Evolutionary conservation across 1,139 yeast species (phyloP).

Genomic region (Yamadazyma dendronema): DNA sequence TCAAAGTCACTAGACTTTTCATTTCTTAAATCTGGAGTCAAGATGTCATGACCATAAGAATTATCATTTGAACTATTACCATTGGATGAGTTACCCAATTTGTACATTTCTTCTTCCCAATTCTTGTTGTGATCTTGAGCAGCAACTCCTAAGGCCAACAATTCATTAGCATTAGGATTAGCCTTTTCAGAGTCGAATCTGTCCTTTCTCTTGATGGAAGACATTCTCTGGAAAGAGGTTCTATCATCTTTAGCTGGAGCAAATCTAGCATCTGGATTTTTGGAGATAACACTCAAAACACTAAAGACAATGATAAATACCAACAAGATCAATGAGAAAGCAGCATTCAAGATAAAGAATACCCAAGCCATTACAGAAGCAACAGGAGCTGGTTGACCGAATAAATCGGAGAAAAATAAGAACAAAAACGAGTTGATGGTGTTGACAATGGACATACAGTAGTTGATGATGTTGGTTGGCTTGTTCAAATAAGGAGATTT

Average conservation of each 20-base stretch:
- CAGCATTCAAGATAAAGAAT: conserved; percentile 75
- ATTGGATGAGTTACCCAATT: conserved; percentile 39
- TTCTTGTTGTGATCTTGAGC: conserved; percentile 69
- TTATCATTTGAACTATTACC: conserved; percentile 8
- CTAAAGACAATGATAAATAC: conserved; percentile 60
- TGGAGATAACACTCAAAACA: conserved; percentile 55
- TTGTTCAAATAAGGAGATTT: conserved; percentile 68
- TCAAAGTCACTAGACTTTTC: conserved; percentile 16
- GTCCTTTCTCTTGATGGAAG: conserved; percentile 31
- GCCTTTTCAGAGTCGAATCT: conserved; percentile 10
- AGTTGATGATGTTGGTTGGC: conserved; percentile 67
- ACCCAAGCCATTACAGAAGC: conserved; percentile 79
- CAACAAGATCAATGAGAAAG: conserved; percentile 64
- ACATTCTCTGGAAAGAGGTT: conserved; percentile 70
- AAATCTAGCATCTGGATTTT: conserved; percentile 80
- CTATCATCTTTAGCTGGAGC: conserved; percentile 84
- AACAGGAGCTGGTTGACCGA: conserved; percentile 66
- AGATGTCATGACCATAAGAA: conserved; percentile 17
- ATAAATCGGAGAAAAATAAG: conserved; percentile 69
- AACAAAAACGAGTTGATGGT: conserved; percentile 71
- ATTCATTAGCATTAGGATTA: conserved; percentile 40
- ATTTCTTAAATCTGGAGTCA: conserved; percentile 25
- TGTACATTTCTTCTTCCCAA: conserved; percentile 68
- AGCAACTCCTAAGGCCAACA: conserved; percentile 62
- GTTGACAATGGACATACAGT: conserved; percentile 61